These are phyloP conservation scores for Wickerhamiella lipophila DNA, from an alignment of 805 yeast species.

Conservation along the genomic window DNA sequence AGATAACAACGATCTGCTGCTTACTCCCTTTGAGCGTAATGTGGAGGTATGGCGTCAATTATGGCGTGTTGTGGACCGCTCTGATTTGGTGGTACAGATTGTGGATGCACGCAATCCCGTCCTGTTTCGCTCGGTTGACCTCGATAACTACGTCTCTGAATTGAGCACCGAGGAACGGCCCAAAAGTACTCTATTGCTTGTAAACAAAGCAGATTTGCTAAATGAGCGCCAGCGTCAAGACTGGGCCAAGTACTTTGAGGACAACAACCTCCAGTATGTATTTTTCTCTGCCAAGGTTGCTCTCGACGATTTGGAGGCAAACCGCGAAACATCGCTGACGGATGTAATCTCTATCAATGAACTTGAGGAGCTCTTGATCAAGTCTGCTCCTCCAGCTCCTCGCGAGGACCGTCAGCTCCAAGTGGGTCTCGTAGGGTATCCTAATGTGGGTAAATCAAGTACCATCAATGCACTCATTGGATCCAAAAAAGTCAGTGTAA, in stretches of 20 bases:
- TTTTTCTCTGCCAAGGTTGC: slow-evolving; percentile 89
- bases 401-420: slow-evolving; percentile 53
- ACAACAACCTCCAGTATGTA: slow-evolving; percentile 62
- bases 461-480: slow-evolving; percentile 95
- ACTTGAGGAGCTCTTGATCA: slow-evolving; percentile 64
- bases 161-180: slow-evolving; percentile 38
- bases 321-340: slow-evolving; percentile 35
- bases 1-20: slow-evolving; percentile 67
- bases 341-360: slow-evolving; percentile 71
- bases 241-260: slow-evolving; percentile 78
- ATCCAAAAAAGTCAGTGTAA: slow-evolving; percentile 93
- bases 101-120: slow-evolving; percentile 95
- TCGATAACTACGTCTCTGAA: slow-evolving; percentile 71
- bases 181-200: slow-evolving; percentile 69
- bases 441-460: slow-evolving; percentile 94
- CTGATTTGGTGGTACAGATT: slow-evolving; percentile 88
- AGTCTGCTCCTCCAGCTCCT: slow-evolving; percentile 54
- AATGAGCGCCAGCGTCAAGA: slow-evolving; percentile 59
- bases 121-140: slow-evolving; percentile 75
- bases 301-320: slow-evolving; percentile 55
- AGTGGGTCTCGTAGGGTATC: slow-evolving; percentile 95
- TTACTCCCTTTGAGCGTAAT: slow-evolving; percentile 95
- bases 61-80: slow-evolving; percentile 95
- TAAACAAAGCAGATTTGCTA: slow-evolving; percentile 86
- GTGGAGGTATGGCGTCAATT: slow-evolving; percentile 96